Evolutionary conservation across 2,329 filamentous ascomycete genomes (phyloP).

Genomic region (Tolypocladium album): DNA sequence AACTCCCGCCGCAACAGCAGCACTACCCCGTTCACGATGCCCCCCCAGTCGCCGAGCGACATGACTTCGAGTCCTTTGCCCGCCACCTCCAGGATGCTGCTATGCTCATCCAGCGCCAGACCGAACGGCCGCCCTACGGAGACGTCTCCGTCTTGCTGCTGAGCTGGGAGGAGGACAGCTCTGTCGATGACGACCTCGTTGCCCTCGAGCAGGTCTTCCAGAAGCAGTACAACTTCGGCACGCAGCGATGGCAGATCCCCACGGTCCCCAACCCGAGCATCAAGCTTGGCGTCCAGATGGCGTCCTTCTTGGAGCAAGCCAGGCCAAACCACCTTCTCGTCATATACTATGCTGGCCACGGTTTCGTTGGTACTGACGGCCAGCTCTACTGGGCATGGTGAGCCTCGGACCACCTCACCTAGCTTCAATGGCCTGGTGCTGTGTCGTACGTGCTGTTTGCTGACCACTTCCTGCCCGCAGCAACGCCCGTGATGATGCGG

Average conservation of each 20-base stretch:
- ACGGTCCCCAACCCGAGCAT: constrained; percentile 46
- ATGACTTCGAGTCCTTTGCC: constrained; percentile 57
- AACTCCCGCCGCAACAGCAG: constrained; percentile 12
- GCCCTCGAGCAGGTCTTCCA: constrained; percentile 47
- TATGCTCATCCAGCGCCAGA: constrained; percentile 55
- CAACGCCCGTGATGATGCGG: constrained; percentile 45
- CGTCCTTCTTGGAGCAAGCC: constrained; percentile 47
- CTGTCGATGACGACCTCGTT: constrained; percentile 40
- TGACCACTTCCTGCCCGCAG: constrained; percentile 26
- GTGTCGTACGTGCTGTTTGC: background rate
- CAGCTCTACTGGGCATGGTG: constrained; percentile 59
- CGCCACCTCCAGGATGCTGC: constrained; percentile 58
- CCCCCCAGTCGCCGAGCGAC: constrained; percentile 33
- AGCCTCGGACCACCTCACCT: constrained; percentile 17
- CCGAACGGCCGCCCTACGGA: constrained; percentile 44
- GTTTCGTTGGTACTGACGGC: constrained; percentile 45
- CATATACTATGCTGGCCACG: constrained; percentile 54
- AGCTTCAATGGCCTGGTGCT: background rate
- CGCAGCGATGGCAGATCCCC: constrained; percentile 51
- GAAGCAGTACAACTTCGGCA: constrained; percentile 50
- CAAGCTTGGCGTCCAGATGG: constrained; percentile 51
- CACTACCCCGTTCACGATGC: constrained; percentile 28
- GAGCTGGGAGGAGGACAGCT: constrained; percentile 50
- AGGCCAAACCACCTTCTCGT: constrained; percentile 49
- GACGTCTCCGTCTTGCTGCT: constrained; percentile 50